phyloP scores from a whole-genome alignment of 2,329 filamentous ascomycete species.

The Gremmenia infestans region DNA sequence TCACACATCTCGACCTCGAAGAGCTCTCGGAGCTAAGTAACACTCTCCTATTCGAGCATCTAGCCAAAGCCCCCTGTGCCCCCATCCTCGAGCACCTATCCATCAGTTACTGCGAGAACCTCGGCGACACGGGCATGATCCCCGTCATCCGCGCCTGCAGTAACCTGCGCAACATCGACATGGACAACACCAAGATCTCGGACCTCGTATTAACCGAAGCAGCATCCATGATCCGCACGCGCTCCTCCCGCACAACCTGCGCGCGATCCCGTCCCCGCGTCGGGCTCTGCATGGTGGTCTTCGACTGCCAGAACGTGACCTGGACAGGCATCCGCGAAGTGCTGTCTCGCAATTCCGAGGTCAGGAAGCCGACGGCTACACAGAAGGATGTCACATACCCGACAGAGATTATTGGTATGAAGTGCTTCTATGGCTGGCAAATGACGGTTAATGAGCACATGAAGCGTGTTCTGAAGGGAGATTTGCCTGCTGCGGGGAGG shows the following conservation, averaged over 20 bases:
- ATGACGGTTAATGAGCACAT: conserved; percentile 92
- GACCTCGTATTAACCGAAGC: conserved; percentile 84
- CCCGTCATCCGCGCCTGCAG: conserved; percentile 73
- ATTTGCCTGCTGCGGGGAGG: conserved; percentile 67
- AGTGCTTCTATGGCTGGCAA: conserved; percentile 94
- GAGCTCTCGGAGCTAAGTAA: conserved; percentile 78
- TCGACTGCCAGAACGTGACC: conserved; percentile 87
- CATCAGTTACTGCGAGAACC: conserved; percentile 81
- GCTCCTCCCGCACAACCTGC: conserved; percentile 39
- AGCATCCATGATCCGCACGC: conserved; percentile 68
- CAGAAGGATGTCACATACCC: conserved; percentile 46
- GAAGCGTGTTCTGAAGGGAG: conserved; percentile 74
- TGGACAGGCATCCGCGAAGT: conserved; percentile 90
- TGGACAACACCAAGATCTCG: conserved; percentile 91
- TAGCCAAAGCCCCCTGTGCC: conserved; percentile 74
- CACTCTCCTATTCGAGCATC: conserved; percentile 60
- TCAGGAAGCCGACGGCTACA: conserved; percentile 45
- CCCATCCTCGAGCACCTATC: conserved; percentile 71
- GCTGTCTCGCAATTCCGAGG: conserved; percentile 75
- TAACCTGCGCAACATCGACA: conserved; percentile 64
- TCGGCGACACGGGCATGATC: conserved; percentile 80
- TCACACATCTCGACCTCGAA: conserved; percentile 87
- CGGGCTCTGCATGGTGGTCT: conserved; percentile 74
- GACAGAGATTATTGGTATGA: conserved; percentile 75
- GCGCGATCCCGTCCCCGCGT: conserved; percentile 23